A percentile compares a stretch with the other conserved stretches of the same genome.
These are phyloP conservation scores for Sungouiozyma ichnusensis DNA, from an alignment of 805 yeast species.

Conservation along the genomic window DNA sequence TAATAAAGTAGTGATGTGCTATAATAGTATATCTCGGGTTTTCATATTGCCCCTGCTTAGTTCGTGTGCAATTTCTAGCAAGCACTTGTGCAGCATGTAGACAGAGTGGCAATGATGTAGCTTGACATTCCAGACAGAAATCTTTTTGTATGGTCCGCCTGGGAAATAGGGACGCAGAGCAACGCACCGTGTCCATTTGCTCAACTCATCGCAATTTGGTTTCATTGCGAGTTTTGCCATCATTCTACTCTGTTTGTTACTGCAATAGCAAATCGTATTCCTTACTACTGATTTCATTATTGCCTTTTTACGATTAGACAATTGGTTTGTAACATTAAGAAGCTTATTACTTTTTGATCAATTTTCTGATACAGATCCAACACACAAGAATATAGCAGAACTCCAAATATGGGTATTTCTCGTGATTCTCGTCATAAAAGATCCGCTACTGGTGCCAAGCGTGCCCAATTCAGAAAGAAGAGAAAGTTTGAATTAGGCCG, in stretches of 20 bases:
- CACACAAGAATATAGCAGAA: neutral
- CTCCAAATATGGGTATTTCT: conserved; percentile 93
- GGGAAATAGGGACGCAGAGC: too few species aligned
- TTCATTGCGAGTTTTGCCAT: neutral
- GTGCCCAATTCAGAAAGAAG: conserved; percentile 99
- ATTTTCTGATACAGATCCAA: neutral
- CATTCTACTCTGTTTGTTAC: neutral
- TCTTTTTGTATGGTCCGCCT: too few species aligned
- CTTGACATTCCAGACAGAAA: too few species aligned
- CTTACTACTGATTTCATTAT: neutral
- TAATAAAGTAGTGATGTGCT: too few species aligned
- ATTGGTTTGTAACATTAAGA: neutral
- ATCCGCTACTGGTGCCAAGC: conserved; percentile 99
- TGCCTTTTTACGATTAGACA: neutral
- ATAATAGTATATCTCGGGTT: too few species aligned
- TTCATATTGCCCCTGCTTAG: too few species aligned
- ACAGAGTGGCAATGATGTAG: too few species aligned
- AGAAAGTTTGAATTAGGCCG: conserved; percentile 99
- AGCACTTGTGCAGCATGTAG: too few species aligned
- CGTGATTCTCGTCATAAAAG: conserved; percentile 99
- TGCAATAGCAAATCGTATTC: neutral
- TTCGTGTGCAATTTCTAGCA: too few species aligned
- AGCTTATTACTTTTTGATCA: neutral
- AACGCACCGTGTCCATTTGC: too few species aligned
- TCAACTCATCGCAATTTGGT: neutral